A percentile compares a stretch with the other conserved stretches of the same genome.
Conservation (phyloP, 805 yeast genomes). For the Candida tammaniensis region DNA sequence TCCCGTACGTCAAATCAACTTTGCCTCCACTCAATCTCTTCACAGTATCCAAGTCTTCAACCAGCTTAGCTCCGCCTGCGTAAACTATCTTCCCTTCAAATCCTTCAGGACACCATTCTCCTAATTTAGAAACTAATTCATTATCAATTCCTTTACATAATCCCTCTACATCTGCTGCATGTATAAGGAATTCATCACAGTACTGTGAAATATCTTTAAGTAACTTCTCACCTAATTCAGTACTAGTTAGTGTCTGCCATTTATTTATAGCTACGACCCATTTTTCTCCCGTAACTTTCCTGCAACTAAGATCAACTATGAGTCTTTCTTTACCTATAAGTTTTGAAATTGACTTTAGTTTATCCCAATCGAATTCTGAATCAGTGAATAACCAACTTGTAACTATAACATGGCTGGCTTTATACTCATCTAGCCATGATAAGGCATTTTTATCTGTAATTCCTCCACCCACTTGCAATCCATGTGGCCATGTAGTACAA, state of each 20-base stretch:
- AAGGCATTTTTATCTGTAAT: slow-evolving; percentile 71
- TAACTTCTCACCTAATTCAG: slow-evolving; percentile 52
- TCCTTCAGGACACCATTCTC: slow-evolving; percentile 66
- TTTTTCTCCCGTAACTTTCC: slow-evolving; percentile 34
- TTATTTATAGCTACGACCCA: slow-evolving; percentile 99
- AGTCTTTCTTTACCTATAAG: slow-evolving; percentile 62
- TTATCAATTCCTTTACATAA: slow-evolving; percentile 90
- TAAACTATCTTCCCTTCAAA: slow-evolving; percentile 74
- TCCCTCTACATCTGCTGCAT: slow-evolving; percentile 99
- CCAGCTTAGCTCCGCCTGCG: slow-evolving; percentile 92
- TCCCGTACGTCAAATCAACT: slow-evolving; percentile 91
- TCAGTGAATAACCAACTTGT: slow-evolving; percentile 88
- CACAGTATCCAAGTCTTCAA: slow-evolving; percentile 68
- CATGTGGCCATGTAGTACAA: slow-evolving; percentile 64
- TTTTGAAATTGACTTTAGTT: slow-evolving; percentile 49
- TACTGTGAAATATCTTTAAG: slow-evolving; percentile 54
- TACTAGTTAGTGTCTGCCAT: slow-evolving; percentile 88
- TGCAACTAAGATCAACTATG: slow-evolving; percentile 90
- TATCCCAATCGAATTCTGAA: slow-evolving; percentile 37
- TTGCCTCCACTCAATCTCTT: slow-evolving; percentile 66
- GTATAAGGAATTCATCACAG: slow-evolving; percentile 86
- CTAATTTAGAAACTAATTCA: slow-evolving; percentile 64
- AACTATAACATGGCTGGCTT: slow-evolving; percentile 86
- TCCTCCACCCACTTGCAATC: slow-evolving; percentile 91
- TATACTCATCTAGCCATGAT: slow-evolving; percentile 64